These are phyloP conservation scores for Chaetomium tenue DNA, from an alignment of 495 filamentous ascomycete genomes.

Conservation along the genomic window DNA sequence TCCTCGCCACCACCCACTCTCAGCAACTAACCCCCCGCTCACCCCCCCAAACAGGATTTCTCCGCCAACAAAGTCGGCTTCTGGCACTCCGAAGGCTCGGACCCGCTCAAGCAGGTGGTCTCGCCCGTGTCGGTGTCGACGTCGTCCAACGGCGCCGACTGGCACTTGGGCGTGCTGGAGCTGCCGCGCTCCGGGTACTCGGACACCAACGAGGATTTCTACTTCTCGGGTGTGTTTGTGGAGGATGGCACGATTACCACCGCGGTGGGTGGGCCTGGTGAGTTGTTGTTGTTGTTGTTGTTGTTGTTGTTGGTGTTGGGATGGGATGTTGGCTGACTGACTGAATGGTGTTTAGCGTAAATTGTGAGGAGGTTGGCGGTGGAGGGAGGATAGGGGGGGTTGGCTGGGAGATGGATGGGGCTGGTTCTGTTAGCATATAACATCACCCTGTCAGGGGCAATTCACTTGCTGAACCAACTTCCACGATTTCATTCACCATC, in stretches of 20 bases:
- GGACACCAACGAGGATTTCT: constrained; percentile 63
- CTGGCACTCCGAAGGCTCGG: constrained; percentile 64
- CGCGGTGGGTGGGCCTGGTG: constrained; percentile 36
- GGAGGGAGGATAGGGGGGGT: neutral
- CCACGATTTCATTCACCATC: neutral
- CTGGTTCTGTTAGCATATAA: neutral
- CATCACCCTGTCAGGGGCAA: neutral
- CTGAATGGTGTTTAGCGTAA: constrained; percentile 34
- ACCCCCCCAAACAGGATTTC: constrained; percentile 72
- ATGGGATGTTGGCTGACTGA: neutral
- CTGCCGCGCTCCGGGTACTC: constrained; percentile 58
- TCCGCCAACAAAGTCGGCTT: constrained; percentile 57
- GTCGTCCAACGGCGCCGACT: constrained; percentile 69
- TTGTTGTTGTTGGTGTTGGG: neutral
- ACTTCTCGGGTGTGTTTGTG: constrained; percentile 70
- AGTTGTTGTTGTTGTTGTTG: neutral
- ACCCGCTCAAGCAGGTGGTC: constrained; percentile 48
- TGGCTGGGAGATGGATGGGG: neutral
- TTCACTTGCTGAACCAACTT: neutral
- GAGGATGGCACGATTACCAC: constrained; percentile 65
- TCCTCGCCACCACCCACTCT: constrained; percentile 32
- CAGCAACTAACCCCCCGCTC: neutral
- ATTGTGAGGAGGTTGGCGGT: neutral
- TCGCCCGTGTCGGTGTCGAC: constrained; percentile 37
- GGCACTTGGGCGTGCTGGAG: constrained; percentile 72